Percentiles rank a stretch among this genome's conserved stretches.
Evolutionary conservation across 768 basidiomycete species (phyloP).

Genomic region (Phaffia australis): DNA sequence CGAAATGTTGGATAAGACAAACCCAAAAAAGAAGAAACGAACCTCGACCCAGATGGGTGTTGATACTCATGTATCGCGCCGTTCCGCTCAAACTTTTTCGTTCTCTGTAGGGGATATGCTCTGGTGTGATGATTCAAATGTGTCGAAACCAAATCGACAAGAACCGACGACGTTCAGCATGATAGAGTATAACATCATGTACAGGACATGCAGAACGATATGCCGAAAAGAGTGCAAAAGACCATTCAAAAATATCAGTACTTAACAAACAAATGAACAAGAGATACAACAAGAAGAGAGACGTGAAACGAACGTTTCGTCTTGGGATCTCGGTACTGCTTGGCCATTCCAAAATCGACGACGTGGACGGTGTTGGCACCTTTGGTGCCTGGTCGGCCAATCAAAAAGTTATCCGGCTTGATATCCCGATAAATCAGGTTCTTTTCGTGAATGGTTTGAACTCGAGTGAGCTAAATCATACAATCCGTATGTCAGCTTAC

Average conservation of each 20-base stretch:
- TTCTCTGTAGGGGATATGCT: conserved; percentile 98
- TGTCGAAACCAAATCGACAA: neutral
- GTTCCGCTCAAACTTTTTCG: conserved; percentile 94
- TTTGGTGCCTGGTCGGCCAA: conserved; percentile 88
- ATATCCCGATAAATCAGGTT: conserved; percentile 99
- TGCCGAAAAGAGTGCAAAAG: neutral
- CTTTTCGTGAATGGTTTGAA: conserved; percentile 98
- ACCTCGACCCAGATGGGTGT: conserved; percentile 96
- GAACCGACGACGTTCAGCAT: neutral
- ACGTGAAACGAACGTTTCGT: conserved; percentile 41
- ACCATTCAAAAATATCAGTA: neutral
- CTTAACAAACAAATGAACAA: neutral
- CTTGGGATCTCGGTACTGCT: conserved; percentile 98
- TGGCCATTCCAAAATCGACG: conserved; percentile 99
- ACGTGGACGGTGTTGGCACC: conserved; percentile 63
- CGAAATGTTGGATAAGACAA: too few relatives aligned
- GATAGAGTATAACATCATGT: neutral
- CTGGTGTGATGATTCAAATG: neutral
- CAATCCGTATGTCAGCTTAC: conserved; percentile 2
- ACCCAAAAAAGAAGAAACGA: conserved; percentile 27
- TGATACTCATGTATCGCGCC: conserved; percentile 99
- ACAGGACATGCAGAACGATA: neutral
- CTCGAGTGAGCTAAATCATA: conserved; percentile 63
- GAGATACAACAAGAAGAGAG: neutral
- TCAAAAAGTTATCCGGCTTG: conserved; percentile 98